Base-by-base conservation (phyloP, 768 basidiomycete species). In the Tricholoma saponaceum region DNA sequence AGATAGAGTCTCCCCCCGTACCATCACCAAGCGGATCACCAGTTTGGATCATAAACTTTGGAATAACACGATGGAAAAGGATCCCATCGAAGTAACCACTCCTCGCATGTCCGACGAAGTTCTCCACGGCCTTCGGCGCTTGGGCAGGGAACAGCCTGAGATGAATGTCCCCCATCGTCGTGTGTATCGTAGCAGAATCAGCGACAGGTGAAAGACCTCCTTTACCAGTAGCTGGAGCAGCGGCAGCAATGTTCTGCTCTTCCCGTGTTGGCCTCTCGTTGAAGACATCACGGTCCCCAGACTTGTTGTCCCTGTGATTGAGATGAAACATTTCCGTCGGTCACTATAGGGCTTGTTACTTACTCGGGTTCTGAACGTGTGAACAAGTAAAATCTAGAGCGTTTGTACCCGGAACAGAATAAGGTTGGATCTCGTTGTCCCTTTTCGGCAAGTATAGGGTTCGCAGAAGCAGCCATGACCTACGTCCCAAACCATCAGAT, bases 21-120 rank as follows among this genome's bases (percentile, higher is more conserved):
- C 94, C 95, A 72, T 97, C 92, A 20, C 92, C 94, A n/a, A 95
- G 75, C 2, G 95, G 95, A 66, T 96, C 94, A 30, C 94, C 94
- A 4, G 94, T 96, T 78, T 97, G 95, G 56, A 97, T 90, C 95
- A 96, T 96, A 68, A 99, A 99, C 74, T 99, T 98, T 59, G 92
- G 83, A 69, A 99, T 99, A 61, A 98, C 92, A 57, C 97, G 90
- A 70, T 99, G 97, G 79, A 98, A 98, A 66, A 98, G 84, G 57
- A 97, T 79, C 12, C 89, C 87, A 69, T 99, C 96, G 66, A 89
- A 98, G 75, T 89, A 98, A 2, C 92, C 86, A 62, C 87, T 91
- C 63, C 90, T 80, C 14, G 92, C 84, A 64, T 95, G 92, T 1
- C 92, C 94, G 22, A 95, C 90, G 72, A 99, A 98, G 76, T 98